Percentiles rank a stretch among this genome's conserved stretches.
Evolutionary conservation across 2,329 filamentous ascomycete genomes (phyloP).

Genomic region (Rhynchosporium agropyri): DNA sequence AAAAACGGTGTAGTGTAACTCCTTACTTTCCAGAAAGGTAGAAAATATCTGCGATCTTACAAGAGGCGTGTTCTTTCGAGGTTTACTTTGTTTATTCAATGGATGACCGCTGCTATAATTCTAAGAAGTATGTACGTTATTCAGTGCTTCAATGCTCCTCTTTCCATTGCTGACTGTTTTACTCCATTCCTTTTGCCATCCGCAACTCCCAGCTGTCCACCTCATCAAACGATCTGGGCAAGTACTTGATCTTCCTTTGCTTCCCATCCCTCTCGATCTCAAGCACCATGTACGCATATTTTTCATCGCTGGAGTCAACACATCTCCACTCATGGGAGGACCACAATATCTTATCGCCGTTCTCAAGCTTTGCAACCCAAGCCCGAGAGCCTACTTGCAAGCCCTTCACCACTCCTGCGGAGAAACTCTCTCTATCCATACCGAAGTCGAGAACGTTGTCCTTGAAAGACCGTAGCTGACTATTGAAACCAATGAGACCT

Average conservation of each 20-base stretch:
- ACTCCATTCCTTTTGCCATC: constrained; percentile 19
- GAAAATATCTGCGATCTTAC: too few species aligned
- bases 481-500: constrained; percentile 29
- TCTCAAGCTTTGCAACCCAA: constrained; percentile 32
- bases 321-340: constrained; percentile 33
- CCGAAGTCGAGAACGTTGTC: constrained; percentile 36
- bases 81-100: too few species aligned
- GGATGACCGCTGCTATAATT: too few species aligned
- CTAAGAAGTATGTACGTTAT: too few species aligned
- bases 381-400: constrained; percentile 33
- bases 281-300: constrained; percentile 25
- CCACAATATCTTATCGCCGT: constrained; percentile 33
- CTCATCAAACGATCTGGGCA: constrained; percentile 32
- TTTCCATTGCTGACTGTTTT: not conserved
- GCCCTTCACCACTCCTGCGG: constrained; percentile 26
- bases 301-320: constrained; percentile 29
- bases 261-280: constrained; percentile 26
- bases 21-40: too few species aligned
- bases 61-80: too few species aligned
- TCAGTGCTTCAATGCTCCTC: too few species aligned
- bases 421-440: constrained; percentile 32
- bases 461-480: constrained; percentile 28
- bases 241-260: constrained; percentile 27
- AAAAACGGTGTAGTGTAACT: too few species aligned
- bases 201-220: constrained; percentile 36